A percentile compares a stretch with the other conserved stretches of the same genome.
Evolutionary conservation across 2,329 filamentous ascomycete genomes (phyloP).

Genomic region (Botrytis fabae): DNA sequence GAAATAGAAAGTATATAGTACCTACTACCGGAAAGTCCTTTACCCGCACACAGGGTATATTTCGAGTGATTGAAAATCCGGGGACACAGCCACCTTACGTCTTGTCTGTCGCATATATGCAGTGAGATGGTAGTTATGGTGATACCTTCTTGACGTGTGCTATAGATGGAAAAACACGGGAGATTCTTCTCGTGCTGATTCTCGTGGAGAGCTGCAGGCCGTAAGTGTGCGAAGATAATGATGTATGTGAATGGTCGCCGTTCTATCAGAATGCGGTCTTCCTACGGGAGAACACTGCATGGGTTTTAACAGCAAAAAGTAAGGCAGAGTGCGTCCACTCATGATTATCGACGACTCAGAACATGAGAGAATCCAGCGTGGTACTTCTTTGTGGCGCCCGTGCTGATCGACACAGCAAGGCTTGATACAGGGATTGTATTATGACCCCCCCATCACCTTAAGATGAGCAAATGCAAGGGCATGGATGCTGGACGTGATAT

Average conservation of each 20-base stretch:
- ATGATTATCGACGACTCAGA: slow-evolving; percentile 15
- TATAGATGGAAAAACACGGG: slow-evolving; percentile 23
- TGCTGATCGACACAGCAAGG: slow-evolving; percentile 23
- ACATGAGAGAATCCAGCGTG: slow-evolving; percentile 19
- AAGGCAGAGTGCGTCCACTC: slow-evolving; percentile 18
- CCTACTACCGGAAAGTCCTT: slow-evolving; percentile 21
- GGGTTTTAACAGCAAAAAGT: slow-evolving; percentile 14
- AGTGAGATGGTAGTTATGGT: slow-evolving; percentile 8
- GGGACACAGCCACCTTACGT: slow-evolving; percentile 24
- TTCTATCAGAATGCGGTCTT: slow-evolving; percentile 22
- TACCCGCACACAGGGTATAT: slow-evolving; percentile 19
- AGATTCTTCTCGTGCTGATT: slow-evolving; percentile 23
- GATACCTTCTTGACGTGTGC: slow-evolving; percentile 15
- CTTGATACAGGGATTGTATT: slow-evolving; percentile 17
- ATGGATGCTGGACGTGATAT: slow-evolving; percentile 22
- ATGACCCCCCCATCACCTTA: slow-evolving; percentile 24
- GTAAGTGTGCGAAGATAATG: slow-evolving; percentile 22
- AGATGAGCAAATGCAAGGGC: slow-evolving; percentile 25
- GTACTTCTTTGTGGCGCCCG: slow-evolving; percentile 24
- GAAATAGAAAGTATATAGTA: slow-evolving; percentile 22
- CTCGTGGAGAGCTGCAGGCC: slow-evolving; percentile 25
- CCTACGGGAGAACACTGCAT: slow-evolving; percentile 24
- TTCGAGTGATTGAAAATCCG: slow-evolving; percentile 16
- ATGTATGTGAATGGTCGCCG: slow-evolving; percentile 24
- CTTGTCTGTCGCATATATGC: slow-evolving; percentile 11